A percentile compares a stretch with the other conserved stretches of the same genome.
Conservation (phyloP, 139 green algal species). For the Pleodorina starrii region DNA sequence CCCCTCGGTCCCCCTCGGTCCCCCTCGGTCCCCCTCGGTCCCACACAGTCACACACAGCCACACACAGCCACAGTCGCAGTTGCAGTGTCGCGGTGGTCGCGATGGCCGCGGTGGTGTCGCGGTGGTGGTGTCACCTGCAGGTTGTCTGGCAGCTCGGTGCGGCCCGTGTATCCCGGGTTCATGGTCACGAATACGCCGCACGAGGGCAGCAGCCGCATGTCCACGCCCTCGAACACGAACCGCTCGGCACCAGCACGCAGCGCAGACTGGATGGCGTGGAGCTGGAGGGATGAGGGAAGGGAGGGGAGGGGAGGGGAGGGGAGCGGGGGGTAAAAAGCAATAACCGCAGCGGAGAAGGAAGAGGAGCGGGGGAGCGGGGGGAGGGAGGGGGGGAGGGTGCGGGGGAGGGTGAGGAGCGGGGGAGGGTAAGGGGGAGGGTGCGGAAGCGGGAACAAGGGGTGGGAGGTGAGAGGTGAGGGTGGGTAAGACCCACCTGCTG, state of each 20-base stretch:
- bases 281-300: constrained; percentile 62
- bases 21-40: too few species aligned
- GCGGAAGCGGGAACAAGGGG: too few species aligned
- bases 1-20: too few species aligned
- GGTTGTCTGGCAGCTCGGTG: constrained; percentile 86
- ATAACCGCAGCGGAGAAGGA: not conserved
- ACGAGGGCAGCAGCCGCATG: constrained; percentile 76
- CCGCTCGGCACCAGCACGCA: constrained; percentile 63
- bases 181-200: constrained; percentile 88
- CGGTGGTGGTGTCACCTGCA: constrained; percentile 74
- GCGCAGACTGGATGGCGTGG: constrained; percentile 70
- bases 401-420: not conserved
- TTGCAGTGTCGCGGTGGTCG: too few species aligned
- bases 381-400: not conserved
- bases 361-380: not conserved
- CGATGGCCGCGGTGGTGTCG: too few species aligned
- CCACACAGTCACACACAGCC: too few species aligned
- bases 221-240: constrained; percentile 82
- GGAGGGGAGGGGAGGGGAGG: not conserved
- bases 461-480: too few species aligned
- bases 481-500: not conserved
- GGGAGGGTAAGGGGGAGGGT: not conserved
- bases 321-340: too few species aligned
- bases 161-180: constrained; percentile 89
- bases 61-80: too few species aligned